Percentiles rank a stretch among this genome's conserved stretches.
Conservation (phyloP, 208 protist genomes). For the Trichomonas vaginalis region DNA sequence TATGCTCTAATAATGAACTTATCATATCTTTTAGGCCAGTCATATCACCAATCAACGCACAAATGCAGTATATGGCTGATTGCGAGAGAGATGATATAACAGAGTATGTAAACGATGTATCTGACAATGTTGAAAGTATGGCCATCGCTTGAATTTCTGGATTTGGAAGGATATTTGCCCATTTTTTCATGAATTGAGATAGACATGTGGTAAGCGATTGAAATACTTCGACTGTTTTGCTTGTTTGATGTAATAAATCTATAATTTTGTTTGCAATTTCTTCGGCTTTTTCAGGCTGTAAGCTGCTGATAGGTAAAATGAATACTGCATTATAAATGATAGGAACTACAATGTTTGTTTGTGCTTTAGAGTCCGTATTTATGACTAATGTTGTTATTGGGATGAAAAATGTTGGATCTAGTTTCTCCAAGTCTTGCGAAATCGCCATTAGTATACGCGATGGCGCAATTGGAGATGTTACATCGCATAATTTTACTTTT, state of each 20-base stretch:
- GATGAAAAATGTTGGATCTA: background rate
- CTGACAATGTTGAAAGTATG: background rate
- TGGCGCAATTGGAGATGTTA: background rate
- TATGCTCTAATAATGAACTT: background rate
- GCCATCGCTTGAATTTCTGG: background rate
- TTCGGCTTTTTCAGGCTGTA: background rate
- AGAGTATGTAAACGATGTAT: background rate
- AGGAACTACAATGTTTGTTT: background rate
- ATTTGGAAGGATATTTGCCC: background rate
- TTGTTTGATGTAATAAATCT: background rate
- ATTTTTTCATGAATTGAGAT: slow-evolving; percentile 19
- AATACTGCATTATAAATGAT: background rate
- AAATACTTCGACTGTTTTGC: background rate
- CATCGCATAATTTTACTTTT: background rate
- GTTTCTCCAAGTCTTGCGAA: background rate
- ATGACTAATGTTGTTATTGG: background rate
- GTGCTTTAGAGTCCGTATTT: background rate
- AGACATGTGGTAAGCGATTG: background rate
- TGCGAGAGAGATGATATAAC: background rate
- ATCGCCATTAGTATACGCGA: background rate
- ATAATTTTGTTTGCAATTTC: background rate
- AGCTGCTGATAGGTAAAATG: background rate
- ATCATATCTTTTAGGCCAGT: background rate
- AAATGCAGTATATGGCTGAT: background rate
- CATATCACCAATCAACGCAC: background rate